Evolutionary conservation across 345 rosid genomes (phyloP).

Genomic region (Euphorbia peplus): DNA sequence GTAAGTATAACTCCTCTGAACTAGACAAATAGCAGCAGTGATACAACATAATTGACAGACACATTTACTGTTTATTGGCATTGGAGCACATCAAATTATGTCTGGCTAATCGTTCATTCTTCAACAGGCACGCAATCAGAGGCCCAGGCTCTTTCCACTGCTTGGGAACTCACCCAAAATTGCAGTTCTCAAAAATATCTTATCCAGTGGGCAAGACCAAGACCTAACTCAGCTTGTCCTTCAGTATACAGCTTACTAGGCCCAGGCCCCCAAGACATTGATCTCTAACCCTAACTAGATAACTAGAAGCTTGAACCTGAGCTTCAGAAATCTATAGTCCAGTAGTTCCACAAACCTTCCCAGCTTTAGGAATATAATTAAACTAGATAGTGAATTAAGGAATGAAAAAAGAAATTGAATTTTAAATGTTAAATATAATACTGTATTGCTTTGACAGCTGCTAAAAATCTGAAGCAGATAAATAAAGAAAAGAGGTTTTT

Average conservation of each 20-base stretch:
- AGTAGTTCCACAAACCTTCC: neutral
- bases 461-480: neutral
- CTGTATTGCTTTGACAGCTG: neutral
- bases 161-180: too few relatives aligned
- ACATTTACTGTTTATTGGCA: too few relatives aligned
- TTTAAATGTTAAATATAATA: neutral
- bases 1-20: neutral
- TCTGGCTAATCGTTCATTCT: too few relatives aligned
- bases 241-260: neutral
- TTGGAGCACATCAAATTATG: too few relatives aligned
- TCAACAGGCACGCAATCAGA: too few relatives aligned
- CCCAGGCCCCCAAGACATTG: slow-evolving; percentile 1
- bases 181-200: neutral
- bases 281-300: slow-evolving; percentile 9
- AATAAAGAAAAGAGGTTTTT: neutral
- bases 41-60: neutral
- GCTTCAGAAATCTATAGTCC: slow-evolving; percentile 13
- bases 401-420: neutral
- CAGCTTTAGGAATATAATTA: neutral
- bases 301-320: slow-evolving; percentile 12
- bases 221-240: neutral
- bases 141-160: too few relatives aligned
- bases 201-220: neutral
- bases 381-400: neutral
- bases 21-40: neutral